Base-by-base conservation (phyloP, 352 stramenopile species). In the Phytophthora quininea region DNA sequence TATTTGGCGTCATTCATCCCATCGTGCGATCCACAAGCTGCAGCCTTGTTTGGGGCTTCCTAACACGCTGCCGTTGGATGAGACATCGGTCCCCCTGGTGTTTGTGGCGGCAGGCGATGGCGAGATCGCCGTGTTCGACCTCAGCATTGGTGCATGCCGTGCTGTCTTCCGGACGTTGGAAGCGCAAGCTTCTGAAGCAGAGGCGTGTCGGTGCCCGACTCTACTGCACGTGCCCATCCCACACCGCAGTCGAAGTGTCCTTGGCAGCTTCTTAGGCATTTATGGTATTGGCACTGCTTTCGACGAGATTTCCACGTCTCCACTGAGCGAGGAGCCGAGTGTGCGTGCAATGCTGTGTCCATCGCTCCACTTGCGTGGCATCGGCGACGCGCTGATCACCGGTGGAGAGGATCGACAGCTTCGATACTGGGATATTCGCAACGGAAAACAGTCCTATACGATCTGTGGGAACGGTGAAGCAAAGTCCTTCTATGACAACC, bases 341-440 rank as follows among this genome's bases (percentile, higher is more conserved):
- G 90, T 96, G 46, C 97, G 82, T 67, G 95, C 74, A n/a, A 88
- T 96, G 49, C 49, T 97, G 59, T 96, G 89, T 77, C 88, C 96
- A 73, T 92, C 91, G 67, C 70, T 95, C 30, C 90, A 96, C 62
- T 77, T 98, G 65, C 82, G 88, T 31, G 89, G 89, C 53, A 88
- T 93, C 72, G 67, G 77, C 30, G 84, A 92, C 64, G 80, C 84
- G 38, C 72, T 99, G 35, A 95, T 99, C 54, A 99, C 96, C 0
- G 96, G 94, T 48, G 97, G 96, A 5, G 96, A 96, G 64, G 96
- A 99, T 71, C 84, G 93, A 30, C 85, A 96, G 71, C 97, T 99
- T 64, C 87, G 97, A 30, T 99, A 98, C 79, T 99, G 97, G 97
- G 95, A 99, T 74, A 97, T 99, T 58, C 89, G 82, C 35, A 93